phyloP scores from a whole-genome alignment of 441 rosid species.

The Populus hybrid region DNA sequence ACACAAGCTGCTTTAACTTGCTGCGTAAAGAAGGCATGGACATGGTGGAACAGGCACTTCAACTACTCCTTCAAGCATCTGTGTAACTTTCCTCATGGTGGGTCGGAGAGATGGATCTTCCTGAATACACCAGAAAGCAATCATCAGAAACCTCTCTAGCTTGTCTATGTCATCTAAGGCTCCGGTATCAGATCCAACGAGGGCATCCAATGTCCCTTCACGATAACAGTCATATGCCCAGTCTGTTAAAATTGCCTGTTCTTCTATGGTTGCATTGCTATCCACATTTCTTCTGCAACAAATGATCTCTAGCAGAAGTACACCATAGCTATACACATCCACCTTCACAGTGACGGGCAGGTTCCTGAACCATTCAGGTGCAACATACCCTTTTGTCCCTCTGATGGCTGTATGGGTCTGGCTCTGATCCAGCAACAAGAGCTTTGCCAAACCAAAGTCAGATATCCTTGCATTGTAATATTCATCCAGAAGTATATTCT shows the following conservation, averaged over 20 bases:
- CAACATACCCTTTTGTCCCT: constrained; percentile 46
- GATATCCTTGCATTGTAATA: no score
- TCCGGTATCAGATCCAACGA: constrained; percentile 39
- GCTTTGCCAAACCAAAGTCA: constrained; percentile 1
- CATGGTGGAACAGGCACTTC: neutral
- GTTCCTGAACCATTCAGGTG: constrained; percentile 47
- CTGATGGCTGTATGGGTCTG: constrained; percentile 30
- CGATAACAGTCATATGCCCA: constrained; percentile 37
- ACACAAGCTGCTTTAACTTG: neutral
- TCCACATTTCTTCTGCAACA: constrained; percentile 34
- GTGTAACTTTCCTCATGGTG: constrained; percentile 3
- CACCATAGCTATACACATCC: constrained; percentile 54
- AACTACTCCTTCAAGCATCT: constrained; percentile 28
- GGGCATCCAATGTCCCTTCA: constrained; percentile 19
- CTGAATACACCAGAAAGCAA: constrained; percentile 58
- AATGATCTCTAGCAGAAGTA: constrained; percentile 36
- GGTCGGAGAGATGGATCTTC: constrained; percentile 39
- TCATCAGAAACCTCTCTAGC: constrained; percentile 22
- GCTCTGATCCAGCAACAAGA: constrained; percentile 36
- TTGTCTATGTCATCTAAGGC: constrained; percentile 31
- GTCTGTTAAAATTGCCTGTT: constrained; percentile 25
- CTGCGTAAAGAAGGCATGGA: no score
- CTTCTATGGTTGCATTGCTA: constrained; percentile 11
- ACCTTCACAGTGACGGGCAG: constrained; percentile 47
- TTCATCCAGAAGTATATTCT: no score